Evolutionary conservation across 176 grass and related monocot species (phyloP).

Genomic region (Paspalum notatum): DNA sequence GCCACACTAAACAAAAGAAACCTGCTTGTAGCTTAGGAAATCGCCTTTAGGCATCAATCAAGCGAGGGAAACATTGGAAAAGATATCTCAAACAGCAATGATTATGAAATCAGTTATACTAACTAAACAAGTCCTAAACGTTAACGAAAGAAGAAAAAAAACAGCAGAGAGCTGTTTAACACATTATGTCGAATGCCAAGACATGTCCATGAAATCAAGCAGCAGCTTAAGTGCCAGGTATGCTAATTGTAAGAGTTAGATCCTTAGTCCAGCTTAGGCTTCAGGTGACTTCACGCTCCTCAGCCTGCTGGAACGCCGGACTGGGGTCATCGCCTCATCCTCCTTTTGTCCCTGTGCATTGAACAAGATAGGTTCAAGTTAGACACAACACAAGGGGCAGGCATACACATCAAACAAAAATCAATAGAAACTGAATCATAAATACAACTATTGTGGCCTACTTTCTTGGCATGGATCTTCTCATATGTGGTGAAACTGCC

Average conservation of each 20-base stretch:
- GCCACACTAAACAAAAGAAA: too few species aligned
- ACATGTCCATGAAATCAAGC: constrained; percentile 2
- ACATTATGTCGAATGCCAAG: constrained; percentile 17
- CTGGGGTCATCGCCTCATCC: constrained; percentile 80
- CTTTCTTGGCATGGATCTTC: constrained; percentile 82
- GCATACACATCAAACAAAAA: background rate
- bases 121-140: constrained; percentile 14
- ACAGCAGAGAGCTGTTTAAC: constrained; percentile 64
- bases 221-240: constrained; percentile 9
- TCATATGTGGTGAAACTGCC: constrained; percentile 85
- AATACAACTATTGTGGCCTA: constrained; percentile 29
- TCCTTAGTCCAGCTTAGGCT: constrained; percentile 13
- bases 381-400: background rate
- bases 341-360: constrained; percentile 56
- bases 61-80: background rate
- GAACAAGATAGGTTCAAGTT: background rate
- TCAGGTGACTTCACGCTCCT: constrained; percentile 60
- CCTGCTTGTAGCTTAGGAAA: too few species aligned
- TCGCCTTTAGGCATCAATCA: background rate
- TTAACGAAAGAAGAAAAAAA: constrained; percentile 31
- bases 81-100: constrained; percentile 17
- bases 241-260: constrained; percentile 46
- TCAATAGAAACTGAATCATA: background rate
- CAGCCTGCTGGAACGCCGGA: constrained; percentile 80
- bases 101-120: constrained; percentile 13